Evolutionary conservation across 2,329 filamentous ascomycete species (phyloP).

Genomic region (Aschersonia sp.): DNA sequence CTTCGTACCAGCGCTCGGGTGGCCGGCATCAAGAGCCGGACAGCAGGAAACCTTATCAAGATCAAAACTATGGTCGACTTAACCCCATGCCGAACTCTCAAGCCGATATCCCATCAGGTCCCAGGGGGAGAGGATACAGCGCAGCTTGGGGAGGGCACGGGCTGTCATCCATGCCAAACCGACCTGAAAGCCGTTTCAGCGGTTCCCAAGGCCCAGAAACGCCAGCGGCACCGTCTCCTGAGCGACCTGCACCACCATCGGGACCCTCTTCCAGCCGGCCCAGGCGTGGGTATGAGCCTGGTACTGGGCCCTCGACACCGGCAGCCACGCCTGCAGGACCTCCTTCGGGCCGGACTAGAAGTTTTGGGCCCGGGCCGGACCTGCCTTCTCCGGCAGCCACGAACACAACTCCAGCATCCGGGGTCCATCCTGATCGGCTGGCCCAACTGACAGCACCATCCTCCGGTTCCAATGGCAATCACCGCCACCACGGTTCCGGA

Average conservation of each 20-base stretch:
- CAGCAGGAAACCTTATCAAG: constrained; percentile 35
- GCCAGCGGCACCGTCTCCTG: constrained; percentile 28
- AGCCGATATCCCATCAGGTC: constrained; percentile 38
- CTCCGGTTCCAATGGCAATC: constrained; percentile 10
- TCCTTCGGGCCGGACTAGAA: constrained; percentile 27
- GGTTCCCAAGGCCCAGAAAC: constrained; percentile 18
- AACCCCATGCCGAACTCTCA: constrained; percentile 30
- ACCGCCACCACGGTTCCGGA: constrained; percentile 12
- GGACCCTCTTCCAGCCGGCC: constrained; percentile 35
- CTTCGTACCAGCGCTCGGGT: constrained; percentile 21
- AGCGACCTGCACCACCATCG: constrained; percentile 30
- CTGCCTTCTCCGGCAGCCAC: constrained; percentile 11
- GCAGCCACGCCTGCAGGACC: constrained; percentile 11
- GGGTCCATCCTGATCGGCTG: constrained; percentile 36
- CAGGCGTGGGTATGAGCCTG: constrained; percentile 29
- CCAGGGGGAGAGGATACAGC: constrained; percentile 33
- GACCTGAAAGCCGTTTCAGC: constrained; percentile 28
- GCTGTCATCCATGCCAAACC: constrained; percentile 18
- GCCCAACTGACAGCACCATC: constrained; percentile 24
- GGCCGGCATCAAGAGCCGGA: constrained; percentile 30
- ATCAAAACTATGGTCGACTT: constrained; percentile 48
- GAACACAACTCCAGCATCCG: constrained; percentile 12
- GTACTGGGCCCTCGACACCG: constrained; percentile 14
- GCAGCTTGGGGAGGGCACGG: constrained; percentile 19
- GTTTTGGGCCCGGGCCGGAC: constrained; percentile 15